phyloP scores from a whole-genome alignment of 192 early-diverging fungal genomes.

The Podochytrium sp. region DNA sequence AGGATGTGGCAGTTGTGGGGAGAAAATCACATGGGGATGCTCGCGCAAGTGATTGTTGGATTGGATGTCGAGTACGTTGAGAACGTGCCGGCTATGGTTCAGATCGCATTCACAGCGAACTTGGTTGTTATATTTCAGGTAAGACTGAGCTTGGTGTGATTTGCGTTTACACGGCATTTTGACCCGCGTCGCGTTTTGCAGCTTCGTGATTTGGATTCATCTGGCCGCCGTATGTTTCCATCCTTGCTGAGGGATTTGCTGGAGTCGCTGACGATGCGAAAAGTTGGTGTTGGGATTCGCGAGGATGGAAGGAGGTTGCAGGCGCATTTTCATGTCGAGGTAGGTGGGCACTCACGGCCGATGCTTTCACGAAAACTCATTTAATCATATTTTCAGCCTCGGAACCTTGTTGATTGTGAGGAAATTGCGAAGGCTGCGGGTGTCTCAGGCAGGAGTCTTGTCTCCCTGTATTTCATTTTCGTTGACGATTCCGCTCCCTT shows the following conservation, averaged over 20 bases:
- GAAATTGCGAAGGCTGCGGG: conserved; percentile 1
- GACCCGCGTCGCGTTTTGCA: too few species aligned
- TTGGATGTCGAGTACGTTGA: conserved; percentile 18
- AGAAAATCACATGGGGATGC: background rate
- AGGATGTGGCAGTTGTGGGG: background rate
- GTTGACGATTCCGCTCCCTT: background rate
- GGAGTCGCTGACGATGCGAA: background rate
- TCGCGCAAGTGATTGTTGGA: conserved; percentile 1
- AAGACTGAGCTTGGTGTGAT: too few species aligned
- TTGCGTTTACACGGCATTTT: background rate
- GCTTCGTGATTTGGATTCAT: too few species aligned
- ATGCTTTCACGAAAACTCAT: too few species aligned
- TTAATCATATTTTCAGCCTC: conserved; percentile 2
- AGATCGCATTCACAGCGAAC: conserved; percentile 25
- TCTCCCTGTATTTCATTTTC: conserved; percentile 21
- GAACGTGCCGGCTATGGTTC: conserved; percentile 4
- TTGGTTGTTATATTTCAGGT: conserved; percentile 30
- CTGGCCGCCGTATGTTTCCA: too few species aligned
- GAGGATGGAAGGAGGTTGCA: background rate
- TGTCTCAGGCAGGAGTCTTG: conserved; percentile 8
- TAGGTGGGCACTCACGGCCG: background rate
- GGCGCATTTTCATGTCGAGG: background rate
- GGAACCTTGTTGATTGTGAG: conserved; percentile 14
- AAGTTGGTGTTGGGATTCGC: conserved; percentile 16
- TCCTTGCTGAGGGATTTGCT: background rate